phyloP scores from a whole-genome alignment of 139 green algal genomes.

The Coelastrella sp. region DNA sequence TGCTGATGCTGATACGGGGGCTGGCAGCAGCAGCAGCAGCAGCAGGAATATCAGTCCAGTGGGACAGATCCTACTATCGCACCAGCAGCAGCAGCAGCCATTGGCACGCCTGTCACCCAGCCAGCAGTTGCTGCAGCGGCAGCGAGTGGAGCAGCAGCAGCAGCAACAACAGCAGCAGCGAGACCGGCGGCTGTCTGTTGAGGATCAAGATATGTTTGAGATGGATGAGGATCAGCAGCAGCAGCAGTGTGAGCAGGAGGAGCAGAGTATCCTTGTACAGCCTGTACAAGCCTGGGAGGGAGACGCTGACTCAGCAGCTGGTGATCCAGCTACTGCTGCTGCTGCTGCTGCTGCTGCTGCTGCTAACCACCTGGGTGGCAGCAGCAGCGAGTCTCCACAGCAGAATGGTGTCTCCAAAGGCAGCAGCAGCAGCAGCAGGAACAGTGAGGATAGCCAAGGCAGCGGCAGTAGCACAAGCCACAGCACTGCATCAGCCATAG shows the following conservation, averaged over 20 bases:
- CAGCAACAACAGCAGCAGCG: conserved; percentile 31
- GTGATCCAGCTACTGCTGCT: neutral
- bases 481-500: neutral
- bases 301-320: neutral
- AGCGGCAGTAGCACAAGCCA: neutral
- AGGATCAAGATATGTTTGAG: conserved; percentile 15
- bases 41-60: neutral
- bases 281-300: conserved; percentile 22
- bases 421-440: conserved; percentile 23
- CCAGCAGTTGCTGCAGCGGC: neutral
- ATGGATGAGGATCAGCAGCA: conserved; percentile 34
- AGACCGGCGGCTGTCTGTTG: neutral
- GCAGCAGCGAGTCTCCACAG: neutral
- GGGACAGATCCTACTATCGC: neutral
- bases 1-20: neutral
- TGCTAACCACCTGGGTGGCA: neutral
- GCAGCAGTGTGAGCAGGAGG: conserved; percentile 12
- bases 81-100: conserved; percentile 26
- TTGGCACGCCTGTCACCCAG: conserved; percentile 5
- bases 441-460: neutral
- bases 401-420: neutral
- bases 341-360: conserved; percentile 18
- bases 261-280: neutral
- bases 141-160: neutral
- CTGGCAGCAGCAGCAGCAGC: conserved; percentile 2